A percentile compares a stretch with the other conserved stretches of the same genome.
Conservation (phyloP, 352 stramenopile genomes). For the Plasmopara halstedii region DNA sequence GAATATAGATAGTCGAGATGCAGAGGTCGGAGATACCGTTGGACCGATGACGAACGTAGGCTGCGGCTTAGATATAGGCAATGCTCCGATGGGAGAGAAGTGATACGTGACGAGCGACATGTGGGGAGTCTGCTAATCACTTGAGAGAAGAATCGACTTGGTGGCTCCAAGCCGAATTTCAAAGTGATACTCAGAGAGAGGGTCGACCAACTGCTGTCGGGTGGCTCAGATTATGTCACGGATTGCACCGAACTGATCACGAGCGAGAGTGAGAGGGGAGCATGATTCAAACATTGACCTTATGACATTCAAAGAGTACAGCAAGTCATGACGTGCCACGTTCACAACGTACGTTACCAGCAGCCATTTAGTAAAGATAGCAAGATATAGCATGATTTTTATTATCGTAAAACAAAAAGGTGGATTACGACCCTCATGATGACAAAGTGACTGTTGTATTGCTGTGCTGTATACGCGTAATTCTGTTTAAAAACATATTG, state of each 20-base stretch:
- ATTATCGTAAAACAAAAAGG: no score
- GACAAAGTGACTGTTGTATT: no score
- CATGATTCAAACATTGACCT: constrained; percentile 1
- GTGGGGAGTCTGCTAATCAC: neutral
- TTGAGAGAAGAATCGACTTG: neutral
- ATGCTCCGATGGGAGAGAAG: constrained; percentile 9
- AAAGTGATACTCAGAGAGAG: constrained; percentile 19
- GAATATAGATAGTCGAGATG: constrained; percentile 13
- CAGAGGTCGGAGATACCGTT: neutral
- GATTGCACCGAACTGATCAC: constrained; percentile 24
- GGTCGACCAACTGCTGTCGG: constrained; percentile 13
- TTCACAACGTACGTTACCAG: no score
- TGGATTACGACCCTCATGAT: no score
- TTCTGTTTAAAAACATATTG: neutral
- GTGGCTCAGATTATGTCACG: constrained; percentile 30
- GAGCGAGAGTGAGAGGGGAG: constrained; percentile 10
- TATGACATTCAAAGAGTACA: neutral
- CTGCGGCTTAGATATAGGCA: constrained; percentile 4
- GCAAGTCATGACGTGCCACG: neutral
- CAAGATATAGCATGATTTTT: no score
- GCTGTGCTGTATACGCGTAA: no score
- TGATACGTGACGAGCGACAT: constrained; percentile 15
- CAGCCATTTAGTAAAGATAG: no score
- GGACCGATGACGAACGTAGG: constrained; percentile 4
- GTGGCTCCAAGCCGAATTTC: constrained; percentile 7